Evolutionary conservation across 2,329 filamentous ascomycete genomes (phyloP), one percentile per base, ranked within the genome.

Genomic region (Parastagonospora nodorum): DNA sequence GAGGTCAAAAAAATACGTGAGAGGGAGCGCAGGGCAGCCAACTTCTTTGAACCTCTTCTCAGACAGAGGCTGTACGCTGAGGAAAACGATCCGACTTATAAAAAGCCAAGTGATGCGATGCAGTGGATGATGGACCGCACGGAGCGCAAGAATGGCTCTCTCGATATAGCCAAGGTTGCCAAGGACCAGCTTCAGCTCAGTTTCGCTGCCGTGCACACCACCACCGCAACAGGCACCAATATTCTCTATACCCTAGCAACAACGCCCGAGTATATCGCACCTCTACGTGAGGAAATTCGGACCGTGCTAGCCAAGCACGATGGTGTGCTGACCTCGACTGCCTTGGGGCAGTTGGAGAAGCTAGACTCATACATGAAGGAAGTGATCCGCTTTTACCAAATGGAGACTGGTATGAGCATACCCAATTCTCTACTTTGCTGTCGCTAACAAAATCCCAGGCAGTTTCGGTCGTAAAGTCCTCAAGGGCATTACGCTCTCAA

Each of bases 391-490:
- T 55, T 59, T 30, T 53, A 63, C 19, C 62, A 24, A 5, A 3
- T 24, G 3, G 19, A 24, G 19, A 24, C 19, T 5, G 19, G 19
- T 24, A 24, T 5, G 19, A 3, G 3, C 19, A 24, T 24, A 24
- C 19, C 3, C 5, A 24, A 24, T 3, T 5, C 19, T 3, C 19
- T 24, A 5, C 19, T 24, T 24, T 3, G 3, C 3, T 5, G 5
- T 24, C 19, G 19, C 19, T 24, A 24, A 24, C 19, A 24, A 3
- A 3, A 5, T 61, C 5, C 5, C 30, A 12, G 10, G 15, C 15
- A 10, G 16, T 8, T 82, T 82, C 66, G 65, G 67, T 14, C 78
- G 80, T 50, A 80, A 80, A 57, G 79, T 81, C n/a, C 66, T 79
- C 39, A 72, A 77, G 54, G 68, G 76, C 2, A 74, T 83, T 55